A percentile compares a stretch with the other conserved stretches of the same genome.
phyloP scores from a whole-genome alignment of 1,284 basidiomycete genomes.

The Coniferiporia sulphurascens region DNA sequence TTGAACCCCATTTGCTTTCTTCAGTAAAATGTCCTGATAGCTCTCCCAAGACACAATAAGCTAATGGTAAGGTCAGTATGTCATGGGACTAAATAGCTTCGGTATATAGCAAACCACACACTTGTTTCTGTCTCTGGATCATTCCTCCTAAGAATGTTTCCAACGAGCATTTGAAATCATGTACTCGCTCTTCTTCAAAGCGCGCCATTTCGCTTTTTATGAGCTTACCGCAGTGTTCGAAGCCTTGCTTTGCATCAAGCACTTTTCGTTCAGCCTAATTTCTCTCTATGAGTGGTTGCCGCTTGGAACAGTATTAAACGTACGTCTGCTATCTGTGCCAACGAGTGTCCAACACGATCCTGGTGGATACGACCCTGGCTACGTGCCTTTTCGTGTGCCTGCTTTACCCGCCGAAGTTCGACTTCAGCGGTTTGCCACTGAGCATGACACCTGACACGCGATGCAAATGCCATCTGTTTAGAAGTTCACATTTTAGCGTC shows the following conservation, averaged over 20 bases:
- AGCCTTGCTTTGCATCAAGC: conserved; percentile 79
- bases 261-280: conserved; percentile 77
- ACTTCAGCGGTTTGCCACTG: conserved; percentile 77
- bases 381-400: conserved; percentile 77
- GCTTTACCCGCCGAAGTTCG: conserved; percentile 68
- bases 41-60: conserved; percentile 67
- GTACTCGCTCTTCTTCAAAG: conserved; percentile 90
- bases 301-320: conserved; percentile 22
- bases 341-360: conserved; percentile 61
- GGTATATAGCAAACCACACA: conserved; percentile 28
- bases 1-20: conserved; percentile 25
- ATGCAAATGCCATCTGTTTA: conserved; percentile 74
- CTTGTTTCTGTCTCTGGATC: conserved; percentile 79
- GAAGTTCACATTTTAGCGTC: conserved; percentile 3
- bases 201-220: conserved; percentile 90
- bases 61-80: conserved; percentile 31
- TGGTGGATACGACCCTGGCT: conserved; percentile 63
- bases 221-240: conserved; percentile 81
- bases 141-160: conserved; percentile 79
- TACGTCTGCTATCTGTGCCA: conserved; percentile 79
- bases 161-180: conserved; percentile 79
- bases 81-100: not conserved
- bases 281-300: not conserved
- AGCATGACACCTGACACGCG: conserved; percentile 80
- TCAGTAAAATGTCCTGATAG: conserved; percentile 65